Conservation (phyloP, 345 rosid species). For the Brassica nigra region DNA sequence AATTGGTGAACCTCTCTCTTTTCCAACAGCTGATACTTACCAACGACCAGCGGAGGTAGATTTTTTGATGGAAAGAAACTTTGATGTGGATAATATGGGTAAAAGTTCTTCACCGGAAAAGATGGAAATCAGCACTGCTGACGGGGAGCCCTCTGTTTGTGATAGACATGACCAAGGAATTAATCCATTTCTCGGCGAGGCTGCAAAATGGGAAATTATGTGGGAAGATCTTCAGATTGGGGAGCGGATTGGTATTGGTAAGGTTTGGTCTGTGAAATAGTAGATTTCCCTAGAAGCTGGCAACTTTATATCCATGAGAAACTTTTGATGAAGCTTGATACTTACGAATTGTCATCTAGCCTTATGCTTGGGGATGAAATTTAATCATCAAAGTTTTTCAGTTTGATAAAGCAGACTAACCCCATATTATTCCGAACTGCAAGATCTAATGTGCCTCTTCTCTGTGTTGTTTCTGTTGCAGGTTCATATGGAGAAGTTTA, state of each 20-base stretch:
- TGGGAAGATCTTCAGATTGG: slow-evolving; percentile 98
- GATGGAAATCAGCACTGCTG: slow-evolving; percentile 39
- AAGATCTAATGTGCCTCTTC: slow-evolving; percentile 18
- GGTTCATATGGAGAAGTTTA: slow-evolving; percentile 98
- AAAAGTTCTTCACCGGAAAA: slow-evolving; percentile 44
- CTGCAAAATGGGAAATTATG: slow-evolving; percentile 82
- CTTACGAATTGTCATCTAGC: neutral
- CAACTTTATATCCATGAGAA: neutral
- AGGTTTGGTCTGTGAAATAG: slow-evolving; percentile 34
- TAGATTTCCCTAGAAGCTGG: slow-evolving; percentile 1
- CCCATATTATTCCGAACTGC: neutral
- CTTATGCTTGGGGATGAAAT: slow-evolving; percentile 10
- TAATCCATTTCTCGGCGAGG: slow-evolving; percentile 75
- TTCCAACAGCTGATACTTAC: slow-evolving; percentile 43
- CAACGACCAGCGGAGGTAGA: slow-evolving; percentile 45
- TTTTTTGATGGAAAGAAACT: slow-evolving; percentile 24
- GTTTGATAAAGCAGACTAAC: slow-evolving; percentile 13
- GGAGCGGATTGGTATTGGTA: slow-evolving; percentile 99
- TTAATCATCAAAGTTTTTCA: slow-evolving; percentile 11
- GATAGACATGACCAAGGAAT: slow-evolving; percentile 55
- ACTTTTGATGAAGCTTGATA: slow-evolving; percentile 5
- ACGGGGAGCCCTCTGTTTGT: slow-evolving; percentile 36
- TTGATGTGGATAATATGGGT: slow-evolving; percentile 35
- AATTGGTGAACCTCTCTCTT: slow-evolving; percentile 34
- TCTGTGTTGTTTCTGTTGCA: slow-evolving; percentile 40